phyloP scores from a whole-genome alignment of 371 early-diverging fungal species.

The Mortierella sp. region DNA sequence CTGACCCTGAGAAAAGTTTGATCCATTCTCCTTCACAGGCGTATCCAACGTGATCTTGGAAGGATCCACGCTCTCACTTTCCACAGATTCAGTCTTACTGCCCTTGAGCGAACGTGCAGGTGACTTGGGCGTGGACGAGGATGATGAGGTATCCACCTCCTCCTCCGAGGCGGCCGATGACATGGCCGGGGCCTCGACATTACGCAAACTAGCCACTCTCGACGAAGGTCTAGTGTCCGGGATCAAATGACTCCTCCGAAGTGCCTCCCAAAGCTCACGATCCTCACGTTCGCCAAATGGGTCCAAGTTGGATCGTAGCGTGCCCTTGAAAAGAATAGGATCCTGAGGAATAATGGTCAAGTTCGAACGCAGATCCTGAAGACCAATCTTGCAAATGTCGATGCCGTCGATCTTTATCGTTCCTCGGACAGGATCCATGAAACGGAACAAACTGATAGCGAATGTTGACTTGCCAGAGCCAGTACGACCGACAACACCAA shows the following conservation, averaged over 20 bases:
- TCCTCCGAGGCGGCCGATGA: not conserved
- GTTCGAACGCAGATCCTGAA: constrained; percentile 70
- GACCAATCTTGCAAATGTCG: constrained; percentile 72
- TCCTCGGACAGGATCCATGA: constrained; percentile 74
- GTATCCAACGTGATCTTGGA: constrained; percentile 61
- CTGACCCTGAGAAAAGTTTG: constrained; percentile 84
- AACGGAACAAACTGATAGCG: constrained; percentile 74
- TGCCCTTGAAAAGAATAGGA: constrained; percentile 73
- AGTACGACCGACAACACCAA: constrained; percentile 63
- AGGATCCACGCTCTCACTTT: constrained; percentile 26
- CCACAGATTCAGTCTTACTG: constrained; percentile 1
- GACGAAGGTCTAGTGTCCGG: constrained; percentile 27
- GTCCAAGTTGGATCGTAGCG: constrained; percentile 76
- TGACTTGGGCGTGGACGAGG: constrained; percentile 8
- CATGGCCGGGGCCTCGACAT: constrained; percentile 2
- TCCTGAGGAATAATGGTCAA: constrained; percentile 84
- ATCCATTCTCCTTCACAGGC: constrained; percentile 74
- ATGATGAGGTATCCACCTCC: too few relatives aligned
- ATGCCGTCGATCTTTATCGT: constrained; percentile 74
- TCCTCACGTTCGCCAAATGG: constrained; percentile 72
- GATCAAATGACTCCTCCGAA: constrained; percentile 61
- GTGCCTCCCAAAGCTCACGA: constrained; percentile 74
- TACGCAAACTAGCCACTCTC: constrained; percentile 19
- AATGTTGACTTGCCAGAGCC: constrained; percentile 81
- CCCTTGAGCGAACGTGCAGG: constrained; percentile 28